Evolutionary conservation across 2,329 filamentous ascomycete genomes (phyloP).

Genomic region (Colletotrichum spaethianum): DNA sequence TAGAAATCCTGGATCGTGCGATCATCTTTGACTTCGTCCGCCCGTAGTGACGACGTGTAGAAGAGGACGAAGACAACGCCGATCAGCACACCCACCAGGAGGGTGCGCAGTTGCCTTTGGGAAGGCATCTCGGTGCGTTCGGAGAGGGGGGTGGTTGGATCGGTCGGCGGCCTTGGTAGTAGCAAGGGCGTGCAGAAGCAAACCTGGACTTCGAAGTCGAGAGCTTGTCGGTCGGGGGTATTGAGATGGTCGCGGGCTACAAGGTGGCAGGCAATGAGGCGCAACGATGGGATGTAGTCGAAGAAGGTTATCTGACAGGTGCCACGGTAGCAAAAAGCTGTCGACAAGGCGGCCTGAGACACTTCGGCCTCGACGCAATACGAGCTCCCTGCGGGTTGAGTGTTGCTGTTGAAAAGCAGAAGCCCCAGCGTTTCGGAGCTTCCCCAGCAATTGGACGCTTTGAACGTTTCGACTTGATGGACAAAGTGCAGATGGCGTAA

Average conservation of each 20-base stretch:
- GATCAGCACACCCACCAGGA: constrained; percentile 75
- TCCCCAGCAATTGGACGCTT: constrained; percentile 33
- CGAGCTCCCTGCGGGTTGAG: constrained; percentile 13
- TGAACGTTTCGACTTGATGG: constrained; percentile 24
- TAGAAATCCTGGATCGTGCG: constrained; percentile 69
- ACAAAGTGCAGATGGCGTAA: constrained; percentile 3
- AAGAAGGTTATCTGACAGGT: constrained; percentile 14
- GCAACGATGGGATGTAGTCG: constrained; percentile 5
- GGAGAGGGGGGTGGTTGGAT: background rate
- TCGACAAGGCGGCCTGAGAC: constrained; percentile 1
- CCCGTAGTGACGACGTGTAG: constrained; percentile 74
- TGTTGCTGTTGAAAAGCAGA: constrained; percentile 7
- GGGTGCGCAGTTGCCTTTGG: constrained; percentile 76
- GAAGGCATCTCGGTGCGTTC: constrained; percentile 71
- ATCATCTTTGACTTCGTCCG: constrained; percentile 62
- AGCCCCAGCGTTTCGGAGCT: constrained; percentile 39
- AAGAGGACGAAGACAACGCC: constrained; percentile 79
- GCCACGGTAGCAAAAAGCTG: constrained; percentile 20
- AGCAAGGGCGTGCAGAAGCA: background rate
- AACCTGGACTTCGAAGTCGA: too few relatives aligned
- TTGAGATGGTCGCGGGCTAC: constrained; percentile 6
- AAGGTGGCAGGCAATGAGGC: constrained; percentile 10
- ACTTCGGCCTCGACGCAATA: constrained; percentile 14
- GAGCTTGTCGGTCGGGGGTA: background rate
- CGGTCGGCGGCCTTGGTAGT: background rate